Percentiles rank a stretch among this genome's conserved stretches.
phyloP scores from a whole-genome alignment of 1,139 yeast species.

The Taiozyma sp. region DNA sequence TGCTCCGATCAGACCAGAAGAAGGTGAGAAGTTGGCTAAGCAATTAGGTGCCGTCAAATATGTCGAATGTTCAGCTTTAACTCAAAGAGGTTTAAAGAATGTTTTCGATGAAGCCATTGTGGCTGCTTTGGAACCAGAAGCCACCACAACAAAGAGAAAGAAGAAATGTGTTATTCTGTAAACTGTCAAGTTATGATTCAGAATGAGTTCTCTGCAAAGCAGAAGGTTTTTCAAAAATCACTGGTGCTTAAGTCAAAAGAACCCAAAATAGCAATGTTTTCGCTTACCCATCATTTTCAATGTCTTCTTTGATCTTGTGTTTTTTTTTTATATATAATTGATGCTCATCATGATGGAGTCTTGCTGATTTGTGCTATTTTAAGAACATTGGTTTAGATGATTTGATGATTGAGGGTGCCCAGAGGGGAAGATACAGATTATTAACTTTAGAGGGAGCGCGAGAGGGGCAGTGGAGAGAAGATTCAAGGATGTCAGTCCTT shows the following conservation, averaged over 20 bases:
- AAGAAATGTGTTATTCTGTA: conserved; percentile 71
- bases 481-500: not conserved
- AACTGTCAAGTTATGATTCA: not conserved
- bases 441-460: not conserved
- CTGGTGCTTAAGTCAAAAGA: not conserved
- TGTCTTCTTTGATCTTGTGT: not conserved
- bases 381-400: not conserved
- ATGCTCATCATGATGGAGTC: not conserved
- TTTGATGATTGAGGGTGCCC: not conserved
- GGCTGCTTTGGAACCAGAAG: conserved; percentile 91
- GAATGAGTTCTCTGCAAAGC: not conserved
- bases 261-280: not conserved
- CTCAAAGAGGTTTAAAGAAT: conserved; percentile 92
- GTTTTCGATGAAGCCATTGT: conserved; percentile 97
- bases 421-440: not conserved
- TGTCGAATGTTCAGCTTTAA: conserved; percentile 96
- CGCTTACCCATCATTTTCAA: not conserved
- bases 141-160: conserved; percentile 53
- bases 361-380: not conserved
- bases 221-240: not conserved
- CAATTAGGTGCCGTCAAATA: conserved; percentile 93
- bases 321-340: too few species aligned
- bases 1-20: conserved; percentile 78
- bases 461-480: not conserved
- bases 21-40: conserved; percentile 89